phyloP scores from a whole-genome alignment of 805 yeast species.

The Ogataea salicorniae region DNA sequence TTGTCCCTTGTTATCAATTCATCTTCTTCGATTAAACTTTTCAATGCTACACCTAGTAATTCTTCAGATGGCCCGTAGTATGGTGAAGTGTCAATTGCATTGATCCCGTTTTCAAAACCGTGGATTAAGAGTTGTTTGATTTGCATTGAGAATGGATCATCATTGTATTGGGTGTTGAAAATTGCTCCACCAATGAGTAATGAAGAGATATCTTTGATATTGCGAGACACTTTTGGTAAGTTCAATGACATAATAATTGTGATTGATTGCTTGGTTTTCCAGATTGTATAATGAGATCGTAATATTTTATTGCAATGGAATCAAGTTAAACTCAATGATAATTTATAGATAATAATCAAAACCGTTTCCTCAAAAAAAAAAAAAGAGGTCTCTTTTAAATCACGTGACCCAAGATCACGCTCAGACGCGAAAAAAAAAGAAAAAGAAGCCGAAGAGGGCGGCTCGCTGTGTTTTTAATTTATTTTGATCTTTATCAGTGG shows the following conservation, averaged over 20 bases:
- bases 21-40: conserved; percentile 25
- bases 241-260: conserved; percentile 13
- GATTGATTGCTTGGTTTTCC: neutral
- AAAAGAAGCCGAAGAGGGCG: too few species aligned
- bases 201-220: conserved; percentile 40
- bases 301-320: neutral
- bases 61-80: conserved; percentile 87
- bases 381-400: too few species aligned
- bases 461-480: too few species aligned
- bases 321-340: too few species aligned
- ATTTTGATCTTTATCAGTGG: too few species aligned
- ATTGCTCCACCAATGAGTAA: conserved; percentile 85
- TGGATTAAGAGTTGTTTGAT: conserved; percentile 48
- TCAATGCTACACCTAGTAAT: conserved; percentile 64
- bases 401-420: too few species aligned
- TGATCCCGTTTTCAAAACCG: conserved; percentile 65
- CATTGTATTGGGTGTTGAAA: conserved; percentile 74
- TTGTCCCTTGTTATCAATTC: conserved; percentile 49
- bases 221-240: conserved; percentile 20
- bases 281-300: neutral
- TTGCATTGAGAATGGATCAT: conserved; percentile 58
- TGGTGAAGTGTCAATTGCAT: conserved; percentile 87
- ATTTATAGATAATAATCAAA: too few species aligned
- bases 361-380: too few species aligned
- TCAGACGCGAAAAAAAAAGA: too few species aligned